phyloP scores from a whole-genome alignment of 2,329 filamentous ascomycete genomes.

The Trichoderma harzianum region DNA sequence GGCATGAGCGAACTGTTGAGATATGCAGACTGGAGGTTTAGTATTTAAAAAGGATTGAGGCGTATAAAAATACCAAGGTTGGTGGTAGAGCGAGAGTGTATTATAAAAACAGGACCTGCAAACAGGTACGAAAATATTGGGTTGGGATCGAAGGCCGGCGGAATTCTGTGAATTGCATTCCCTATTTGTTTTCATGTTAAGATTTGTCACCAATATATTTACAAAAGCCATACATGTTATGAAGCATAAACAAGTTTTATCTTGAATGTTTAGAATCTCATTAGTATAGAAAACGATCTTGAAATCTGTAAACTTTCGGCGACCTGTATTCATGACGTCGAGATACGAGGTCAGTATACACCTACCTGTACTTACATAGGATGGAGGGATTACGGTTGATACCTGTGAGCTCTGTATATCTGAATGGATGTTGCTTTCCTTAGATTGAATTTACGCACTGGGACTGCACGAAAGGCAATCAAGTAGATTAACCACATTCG shows the following conservation, averaged over 20 bases:
- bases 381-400: too few relatives aligned
- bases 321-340: background rate
- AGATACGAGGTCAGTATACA: background rate
- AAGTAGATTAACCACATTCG: too few relatives aligned
- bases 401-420: background rate
- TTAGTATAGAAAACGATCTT: too few relatives aligned
- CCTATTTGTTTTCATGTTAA: background rate
- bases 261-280: background rate
- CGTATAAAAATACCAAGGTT: slow-evolving; percentile 2
- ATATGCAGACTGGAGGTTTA: background rate
- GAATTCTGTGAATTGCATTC: background rate
- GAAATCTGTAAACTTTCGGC: too few relatives aligned
- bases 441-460: background rate
- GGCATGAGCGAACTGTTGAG: slow-evolving; percentile 16
- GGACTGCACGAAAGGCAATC: background rate
- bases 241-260: background rate
- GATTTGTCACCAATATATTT: background rate
- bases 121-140: background rate
- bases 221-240: background rate
- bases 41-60: background rate
- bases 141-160: background rate
- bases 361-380: too few relatives aligned
- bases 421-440: background rate
- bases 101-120: background rate
- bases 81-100: background rate